Base-by-base conservation (phyloP, 805 yeast genomes). In the Ogataea ganodermae region DNA sequence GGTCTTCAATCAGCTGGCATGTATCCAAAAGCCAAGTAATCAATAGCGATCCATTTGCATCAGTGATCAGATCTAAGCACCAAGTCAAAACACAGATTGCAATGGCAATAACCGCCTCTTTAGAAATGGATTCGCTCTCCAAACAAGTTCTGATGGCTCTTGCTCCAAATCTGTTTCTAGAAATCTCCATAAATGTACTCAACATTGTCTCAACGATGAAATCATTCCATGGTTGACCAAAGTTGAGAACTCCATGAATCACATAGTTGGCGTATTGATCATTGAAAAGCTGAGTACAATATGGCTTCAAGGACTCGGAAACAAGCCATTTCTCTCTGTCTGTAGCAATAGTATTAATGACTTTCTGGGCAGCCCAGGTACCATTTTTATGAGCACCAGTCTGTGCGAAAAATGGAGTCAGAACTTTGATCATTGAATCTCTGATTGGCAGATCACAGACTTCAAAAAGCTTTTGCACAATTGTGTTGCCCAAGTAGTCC, bases 321-420 rank as follows among this genome's bases (percentile, higher is more conserved):
- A 94, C 86, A 41, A 86, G 63, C 57, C 74, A 69, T 65, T 80
- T 84, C 58, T 83, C 88, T 41, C 79, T 75, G 36, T 75, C 81
- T 52, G 75, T 68, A 14, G 59, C 57, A 3, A 89, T 85, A 37
- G 83, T 83, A 55, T 83, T 86, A 57, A 94, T 90, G 67, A 94
- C 84, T 67, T 92, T 94, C 67, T 94, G 99, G 20, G 96, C 96
- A 1, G 97, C 98, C 99, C 99, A 94, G 4, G 99, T 94, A 52
- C 99, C 99, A 66, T 94, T 94, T 62, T 94, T 94, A 70, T 94
- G 99, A 46, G 89, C 84, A 58, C 97, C 94, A 75, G 92, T 85
- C 57, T 89, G 95, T 1, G 97, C 88, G 53, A 94, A 72, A 60
- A 77, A 88, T 22, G 91, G 95, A 3, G 85, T 73, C 33, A 95